Percentiles rank a stretch among this genome's conserved stretches.
Conservation (phyloP, 2,329 filamentous ascomycete species). For the Chaetomium olivaceum region DNA sequence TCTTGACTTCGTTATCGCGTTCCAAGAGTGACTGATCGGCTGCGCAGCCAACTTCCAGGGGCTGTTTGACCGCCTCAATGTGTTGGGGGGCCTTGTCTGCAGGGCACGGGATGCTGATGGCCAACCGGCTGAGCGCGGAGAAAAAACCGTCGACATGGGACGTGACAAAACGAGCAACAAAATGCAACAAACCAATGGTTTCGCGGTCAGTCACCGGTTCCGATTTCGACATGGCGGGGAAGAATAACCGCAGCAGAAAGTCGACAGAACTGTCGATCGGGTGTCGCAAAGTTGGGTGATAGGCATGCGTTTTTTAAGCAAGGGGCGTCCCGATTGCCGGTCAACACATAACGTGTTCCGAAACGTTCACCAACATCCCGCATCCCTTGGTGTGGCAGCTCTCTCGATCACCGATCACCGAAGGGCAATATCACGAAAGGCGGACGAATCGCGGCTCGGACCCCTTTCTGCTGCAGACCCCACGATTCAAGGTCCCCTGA, state of each 20-base stretch:
- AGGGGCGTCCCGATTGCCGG: background rate
- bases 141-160: slow-evolving; percentile 2
- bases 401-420: background rate
- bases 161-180: background rate
- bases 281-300: background rate
- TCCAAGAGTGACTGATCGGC: background rate
- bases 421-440: background rate
- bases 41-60: slow-evolving; percentile 12
- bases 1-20: too few species aligned
- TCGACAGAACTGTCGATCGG: background rate
- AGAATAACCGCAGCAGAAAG: background rate
- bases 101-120: slow-evolving; percentile 11
- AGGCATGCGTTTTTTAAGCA: background rate
- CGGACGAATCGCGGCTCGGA: background rate
- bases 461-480: slow-evolving; percentile 19
- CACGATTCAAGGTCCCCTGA: slow-evolving; percentile 1
- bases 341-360: background rate
- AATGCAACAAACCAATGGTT: background rate
- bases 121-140: background rate
- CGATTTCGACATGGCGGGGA: background rate
- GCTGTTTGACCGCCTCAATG: slow-evolving; percentile 18
- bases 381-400: background rate
- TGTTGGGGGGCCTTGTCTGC: slow-evolving; percentile 11
- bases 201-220: background rate
- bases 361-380: background rate